A percentile compares a stretch with the other conserved stretches of the same genome.
Conservation (phyloP, 164 flowering plant genomes). For the Houttuynia cordata region DNA sequence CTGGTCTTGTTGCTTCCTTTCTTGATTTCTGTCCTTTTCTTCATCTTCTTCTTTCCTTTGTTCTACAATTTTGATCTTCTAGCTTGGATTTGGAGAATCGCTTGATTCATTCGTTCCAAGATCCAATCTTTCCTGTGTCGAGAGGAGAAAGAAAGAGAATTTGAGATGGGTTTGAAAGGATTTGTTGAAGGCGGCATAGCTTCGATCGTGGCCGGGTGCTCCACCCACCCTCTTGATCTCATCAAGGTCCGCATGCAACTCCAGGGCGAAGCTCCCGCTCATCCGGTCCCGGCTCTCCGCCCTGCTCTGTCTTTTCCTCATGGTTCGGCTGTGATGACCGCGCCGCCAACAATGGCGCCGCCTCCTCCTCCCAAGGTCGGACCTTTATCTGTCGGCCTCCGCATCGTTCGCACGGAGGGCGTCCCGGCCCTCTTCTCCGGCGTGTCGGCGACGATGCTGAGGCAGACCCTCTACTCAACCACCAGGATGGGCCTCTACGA, state of each 20-base stretch:
- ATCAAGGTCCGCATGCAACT: conserved; percentile 75
- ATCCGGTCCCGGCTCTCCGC: background rate
- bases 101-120: no score
- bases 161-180: conserved; percentile 44
- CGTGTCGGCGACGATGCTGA: conserved; percentile 81
- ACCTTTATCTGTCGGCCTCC: conserved; percentile 35
- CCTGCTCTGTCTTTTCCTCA: background rate
- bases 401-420: conserved; percentile 51
- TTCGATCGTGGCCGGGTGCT: conserved; percentile 54
- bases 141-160: no score
- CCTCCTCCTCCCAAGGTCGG: conserved; percentile 28
- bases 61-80: background rate
- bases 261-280: conserved; percentile 53
- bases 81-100: no score
- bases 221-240: conserved; percentile 74
- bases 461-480: conserved; percentile 76
- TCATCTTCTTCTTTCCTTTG: background rate
- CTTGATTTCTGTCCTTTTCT: background rate
- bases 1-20: conserved; percentile 2
- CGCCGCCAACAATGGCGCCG: conserved; percentile 11
- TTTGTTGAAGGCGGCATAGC: conserved; percentile 72
- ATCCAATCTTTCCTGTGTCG: no score
- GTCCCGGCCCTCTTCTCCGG: conserved; percentile 57
- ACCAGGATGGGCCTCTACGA: conserved; percentile 90
- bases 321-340: background rate